Base-by-base conservation (phyloP, 345 rosid species). In the Hypericum perforatum region DNA sequence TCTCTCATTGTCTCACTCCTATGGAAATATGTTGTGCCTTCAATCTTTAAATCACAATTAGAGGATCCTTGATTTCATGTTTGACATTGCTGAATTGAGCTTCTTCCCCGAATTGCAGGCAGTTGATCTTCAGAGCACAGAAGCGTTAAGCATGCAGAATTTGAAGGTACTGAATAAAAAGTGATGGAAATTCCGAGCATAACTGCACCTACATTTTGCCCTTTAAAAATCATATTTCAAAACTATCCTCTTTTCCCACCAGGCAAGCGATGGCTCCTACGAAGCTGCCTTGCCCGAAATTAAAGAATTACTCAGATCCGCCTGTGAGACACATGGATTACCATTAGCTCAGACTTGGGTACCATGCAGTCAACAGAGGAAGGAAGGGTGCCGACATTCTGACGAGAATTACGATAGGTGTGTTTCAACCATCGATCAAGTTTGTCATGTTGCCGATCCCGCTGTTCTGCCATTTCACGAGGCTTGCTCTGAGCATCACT, bases 401-500 rank as follows among this genome's bases (percentile, higher is more conserved):
- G 71, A 78, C 12, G 82, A 87, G 73, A 91, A 83, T 74, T 82
- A 80, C 43, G 44, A 43, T 54, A 81, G 48, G 12, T 85, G 96
- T 39, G 81, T 87, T 54, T 92, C 98, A 41, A 83, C 98, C 0
- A 74, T 85, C 7, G 95, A 92, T 59, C 70, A 69, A 54, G 88
- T 86, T 58, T 92, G 88, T 75, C 76, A 71, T 10, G 62, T 85
- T 36, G 78, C 70, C 36, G 85, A 92, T 63, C 73, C 83, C 57
- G 62, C 45, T 1, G 64, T 80, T 60, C 73, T 52, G 22, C 74
- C 62, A 52, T 92, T 92, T 67, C 96, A 79, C 0, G 94, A 85
- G 67, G 96, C 94, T 50, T 92, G 95, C 76, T 92, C 95, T 7
- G 98, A 85, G 72, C 80, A 92, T 71, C 98, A 92, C 74, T 75